Conservation (phyloP, 2,329 filamentous ascomycete genomes). For the Ceratocystiopsis minuta region DNA sequence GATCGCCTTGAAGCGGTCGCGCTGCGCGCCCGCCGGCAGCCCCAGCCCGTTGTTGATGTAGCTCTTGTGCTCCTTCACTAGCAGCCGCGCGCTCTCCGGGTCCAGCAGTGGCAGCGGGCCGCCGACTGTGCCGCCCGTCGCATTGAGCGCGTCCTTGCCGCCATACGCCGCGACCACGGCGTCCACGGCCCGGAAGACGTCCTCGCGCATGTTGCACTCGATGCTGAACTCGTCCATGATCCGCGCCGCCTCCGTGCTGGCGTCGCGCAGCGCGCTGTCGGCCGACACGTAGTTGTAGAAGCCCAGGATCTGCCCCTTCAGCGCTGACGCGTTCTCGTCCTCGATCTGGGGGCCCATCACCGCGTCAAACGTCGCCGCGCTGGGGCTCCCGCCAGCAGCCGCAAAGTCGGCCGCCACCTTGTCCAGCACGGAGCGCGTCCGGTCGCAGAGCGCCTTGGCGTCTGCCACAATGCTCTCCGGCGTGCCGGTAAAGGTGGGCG, state of each 20-base stretch:
- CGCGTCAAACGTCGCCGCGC: constrained; percentile 34
- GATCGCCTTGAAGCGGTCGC: constrained; percentile 73
- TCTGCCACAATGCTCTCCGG: constrained; percentile 49
- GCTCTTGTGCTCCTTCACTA: constrained; percentile 61
- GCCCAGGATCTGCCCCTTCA: constrained; percentile 47
- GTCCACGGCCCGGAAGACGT: constrained; percentile 52
- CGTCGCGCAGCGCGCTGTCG: constrained; percentile 50
- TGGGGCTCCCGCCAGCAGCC: constrained; percentile 24
- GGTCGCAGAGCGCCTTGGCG: constrained; percentile 46
- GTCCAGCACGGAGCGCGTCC: constrained; percentile 46
- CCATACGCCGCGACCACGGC: constrained; percentile 33
- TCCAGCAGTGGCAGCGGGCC: constrained; percentile 29
- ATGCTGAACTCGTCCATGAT: constrained; percentile 61
- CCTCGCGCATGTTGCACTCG: constrained; percentile 65
- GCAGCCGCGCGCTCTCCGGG: constrained; percentile 49
- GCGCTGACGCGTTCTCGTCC: constrained; percentile 47
- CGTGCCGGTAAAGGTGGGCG: constrained; percentile 60
- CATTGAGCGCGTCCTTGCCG: constrained; percentile 27
- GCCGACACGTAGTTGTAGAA: constrained; percentile 69
- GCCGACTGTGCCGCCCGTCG: constrained; percentile 14
- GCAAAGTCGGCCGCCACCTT: constrained; percentile 43
- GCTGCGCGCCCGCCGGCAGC: constrained; percentile 48
- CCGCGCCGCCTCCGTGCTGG: constrained; percentile 59
- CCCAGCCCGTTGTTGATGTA: constrained; percentile 63
- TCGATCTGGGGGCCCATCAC: constrained; percentile 48